Evolutionary conservation across 495 filamentous ascomycete species (phyloP).

Genomic region (Clohesyomyces aquaticus): DNA sequence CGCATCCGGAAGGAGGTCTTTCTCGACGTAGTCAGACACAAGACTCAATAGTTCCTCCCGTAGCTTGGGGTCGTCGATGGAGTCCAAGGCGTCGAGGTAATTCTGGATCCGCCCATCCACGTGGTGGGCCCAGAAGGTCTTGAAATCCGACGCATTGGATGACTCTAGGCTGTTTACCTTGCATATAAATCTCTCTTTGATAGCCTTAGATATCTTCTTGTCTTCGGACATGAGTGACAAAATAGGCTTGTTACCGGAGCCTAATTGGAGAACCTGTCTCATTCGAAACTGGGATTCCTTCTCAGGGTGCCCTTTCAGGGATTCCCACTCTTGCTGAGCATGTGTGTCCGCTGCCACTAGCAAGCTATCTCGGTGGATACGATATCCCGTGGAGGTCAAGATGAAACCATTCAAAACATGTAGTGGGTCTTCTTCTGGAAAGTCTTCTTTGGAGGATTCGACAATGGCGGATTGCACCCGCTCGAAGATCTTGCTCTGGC

Average conservation of each 20-base stretch:
- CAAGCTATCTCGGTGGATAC: conserved; percentile 3
- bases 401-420: conserved; percentile 2
- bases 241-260: neutral
- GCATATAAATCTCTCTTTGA: conserved; percentile 17
- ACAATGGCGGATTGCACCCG: neutral
- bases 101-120: conserved; percentile 19
- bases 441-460: neutral
- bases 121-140: conserved; percentile 34
- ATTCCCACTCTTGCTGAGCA: conserved; percentile 10
- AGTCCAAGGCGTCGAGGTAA: conserved; percentile 28
- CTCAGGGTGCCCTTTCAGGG: conserved; percentile 1
- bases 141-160: conserved; percentile 28
- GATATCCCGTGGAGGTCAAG: neutral
- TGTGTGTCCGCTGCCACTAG: neutral
- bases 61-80: conserved; percentile 36
- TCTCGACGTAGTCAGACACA: conserved; percentile 22
- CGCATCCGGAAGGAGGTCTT: conserved; percentile 39
- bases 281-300: conserved; percentile 23
- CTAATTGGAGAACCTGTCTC: conserved; percentile 2
- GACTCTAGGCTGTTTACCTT: conserved; percentile 25
- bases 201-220: conserved; percentile 6
- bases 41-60: conserved; percentile 33
- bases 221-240: conserved; percentile 1
- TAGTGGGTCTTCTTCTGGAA: neutral
- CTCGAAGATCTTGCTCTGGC: neutral